phyloP scores from a whole-genome alignment of 306 rosid species.

The Sesbania bispinosa region DNA sequence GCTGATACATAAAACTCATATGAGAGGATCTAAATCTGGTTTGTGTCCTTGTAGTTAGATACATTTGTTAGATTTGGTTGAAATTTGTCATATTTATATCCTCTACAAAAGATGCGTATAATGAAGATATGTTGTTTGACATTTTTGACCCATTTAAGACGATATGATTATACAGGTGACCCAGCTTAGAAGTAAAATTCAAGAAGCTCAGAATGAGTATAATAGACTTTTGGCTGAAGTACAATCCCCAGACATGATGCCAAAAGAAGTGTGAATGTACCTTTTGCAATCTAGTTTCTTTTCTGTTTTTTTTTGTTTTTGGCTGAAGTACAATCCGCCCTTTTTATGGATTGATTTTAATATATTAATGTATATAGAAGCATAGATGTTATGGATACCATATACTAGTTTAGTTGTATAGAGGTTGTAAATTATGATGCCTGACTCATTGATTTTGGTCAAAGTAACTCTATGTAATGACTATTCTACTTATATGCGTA shows the following conservation, averaged over 20 bases:
- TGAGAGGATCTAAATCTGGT: not conserved
- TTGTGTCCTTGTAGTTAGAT: not conserved
- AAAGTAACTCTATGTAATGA: no score
- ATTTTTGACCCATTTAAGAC: constrained; percentile 14
- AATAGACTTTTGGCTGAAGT: constrained; percentile 38
- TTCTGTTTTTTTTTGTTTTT: no score
- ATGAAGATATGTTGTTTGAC: not conserved
- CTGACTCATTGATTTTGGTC: no score
- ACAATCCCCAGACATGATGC: constrained; percentile 15
- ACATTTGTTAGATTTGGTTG: not conserved
- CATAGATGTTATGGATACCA: no score
- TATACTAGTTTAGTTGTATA: no score
- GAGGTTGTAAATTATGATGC: no score
- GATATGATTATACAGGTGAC: constrained; percentile 49
- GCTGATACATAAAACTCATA: not conserved
- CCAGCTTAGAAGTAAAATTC: constrained; percentile 43
- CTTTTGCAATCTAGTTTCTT: constrained; percentile 6
- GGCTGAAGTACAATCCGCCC: no score
- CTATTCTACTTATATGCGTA: no score
- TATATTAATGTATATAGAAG: no score
- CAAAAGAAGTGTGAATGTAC: constrained; percentile 15
- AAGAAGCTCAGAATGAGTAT: constrained; percentile 35
- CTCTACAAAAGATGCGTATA: not conserved
- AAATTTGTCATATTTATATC: not conserved
- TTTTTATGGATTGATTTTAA: no score